Conservation (phyloP, 345 rosid species). For the Dipteronia sinensis region DNA sequence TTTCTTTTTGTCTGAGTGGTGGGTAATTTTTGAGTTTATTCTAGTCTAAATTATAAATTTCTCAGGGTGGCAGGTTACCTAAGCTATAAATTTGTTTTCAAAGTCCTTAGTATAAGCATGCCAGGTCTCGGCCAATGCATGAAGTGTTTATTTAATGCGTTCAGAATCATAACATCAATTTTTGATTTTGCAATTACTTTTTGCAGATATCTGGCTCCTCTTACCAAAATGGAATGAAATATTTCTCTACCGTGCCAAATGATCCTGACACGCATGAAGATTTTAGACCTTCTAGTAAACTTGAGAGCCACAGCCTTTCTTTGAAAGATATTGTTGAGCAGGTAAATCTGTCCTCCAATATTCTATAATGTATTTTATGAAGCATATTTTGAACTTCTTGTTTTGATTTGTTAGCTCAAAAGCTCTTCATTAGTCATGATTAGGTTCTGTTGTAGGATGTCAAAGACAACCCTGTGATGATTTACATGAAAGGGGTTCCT, state of each 20-base stretch:
- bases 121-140: background rate
- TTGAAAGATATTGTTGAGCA: conserved; percentile 73
- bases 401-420: background rate
- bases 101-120: background rate
- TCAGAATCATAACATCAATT: background rate
- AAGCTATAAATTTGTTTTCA: background rate
- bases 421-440: conserved; percentile 13
- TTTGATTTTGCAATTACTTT: conserved; percentile 5
- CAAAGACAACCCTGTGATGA: conserved; percentile 84
- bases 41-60: background rate
- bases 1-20: background rate
- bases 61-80: background rate
- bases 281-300: conserved; percentile 68
- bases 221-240: conserved; percentile 45
- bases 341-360: conserved; percentile 38
- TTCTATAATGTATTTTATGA: background rate
- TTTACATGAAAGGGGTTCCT: conserved; percentile 96
- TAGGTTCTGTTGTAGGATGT: conserved; percentile 66
- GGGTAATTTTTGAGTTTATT: background rate
- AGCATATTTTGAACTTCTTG: background rate
- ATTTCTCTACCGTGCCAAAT: conserved; percentile 52
- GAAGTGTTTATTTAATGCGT: background rate
- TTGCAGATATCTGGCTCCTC: conserved; percentile 51
- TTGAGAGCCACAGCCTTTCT: conserved; percentile 47
- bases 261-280: conserved; percentile 90